Evolutionary conservation across 129 eudicot genomes (phyloP).

Genomic region (Logfia minima): DNA sequence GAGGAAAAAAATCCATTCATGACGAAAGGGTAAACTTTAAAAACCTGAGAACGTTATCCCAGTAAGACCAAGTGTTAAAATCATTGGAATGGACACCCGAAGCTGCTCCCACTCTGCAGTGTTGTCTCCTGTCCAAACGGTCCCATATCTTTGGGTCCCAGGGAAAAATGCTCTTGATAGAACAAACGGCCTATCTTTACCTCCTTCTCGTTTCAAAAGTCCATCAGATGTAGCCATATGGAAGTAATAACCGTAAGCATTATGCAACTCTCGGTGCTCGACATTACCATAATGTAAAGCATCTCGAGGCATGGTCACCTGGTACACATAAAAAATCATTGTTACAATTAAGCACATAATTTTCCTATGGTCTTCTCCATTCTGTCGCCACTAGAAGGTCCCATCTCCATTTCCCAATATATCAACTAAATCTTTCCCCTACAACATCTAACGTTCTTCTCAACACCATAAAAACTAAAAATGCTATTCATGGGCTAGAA

Average conservation of each 20-base stretch:
- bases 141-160: conserved; percentile 91
- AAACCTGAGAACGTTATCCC: conserved; percentile 88
- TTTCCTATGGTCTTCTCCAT: neutral
- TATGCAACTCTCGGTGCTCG: conserved; percentile 93
- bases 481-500: no score
- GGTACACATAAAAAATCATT: conserved; percentile 16
- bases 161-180: conserved; percentile 92
- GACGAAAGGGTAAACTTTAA: neutral
- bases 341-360: neutral
- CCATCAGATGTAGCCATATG: conserved; percentile 97
- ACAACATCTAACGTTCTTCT: neutral
- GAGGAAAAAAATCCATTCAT: neutral
- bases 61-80: conserved; percentile 83
- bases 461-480: no score
- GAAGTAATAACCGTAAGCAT: conserved; percentile 90
- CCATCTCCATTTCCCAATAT: neutral
- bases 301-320: conserved; percentile 97
- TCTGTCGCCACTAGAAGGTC: neutral
- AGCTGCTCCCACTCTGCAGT: conserved; percentile 98
- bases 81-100: conserved; percentile 96
- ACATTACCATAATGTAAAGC: conserved; percentile 80
- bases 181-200: conserved; percentile 91
- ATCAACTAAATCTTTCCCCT: neutral
- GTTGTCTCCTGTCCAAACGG: conserved; percentile 98
- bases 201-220: conserved; percentile 77